Percentiles rank a stretch among this genome's conserved stretches.
Evolutionary conservation across 768 basidiomycete genomes (phyloP).

Genomic region (Macrolepiota dolichaula): DNA sequence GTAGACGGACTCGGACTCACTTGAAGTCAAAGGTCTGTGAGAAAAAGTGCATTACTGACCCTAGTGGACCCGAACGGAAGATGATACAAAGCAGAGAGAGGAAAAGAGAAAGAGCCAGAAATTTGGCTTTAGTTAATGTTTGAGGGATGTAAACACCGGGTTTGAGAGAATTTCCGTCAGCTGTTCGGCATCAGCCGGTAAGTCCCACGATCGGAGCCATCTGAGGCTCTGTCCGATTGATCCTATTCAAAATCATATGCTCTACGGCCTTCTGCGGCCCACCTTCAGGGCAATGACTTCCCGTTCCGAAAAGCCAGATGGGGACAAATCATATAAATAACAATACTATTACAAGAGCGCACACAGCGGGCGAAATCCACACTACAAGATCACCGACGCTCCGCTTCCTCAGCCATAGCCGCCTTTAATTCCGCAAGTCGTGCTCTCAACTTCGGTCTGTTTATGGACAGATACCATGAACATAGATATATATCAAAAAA

Average conservation of each 20-base stretch:
- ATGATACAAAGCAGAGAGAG: constrained; percentile 9
- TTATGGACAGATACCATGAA: constrained; percentile 2
- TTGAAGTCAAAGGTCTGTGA: constrained; percentile 82
- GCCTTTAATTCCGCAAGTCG: constrained; percentile 64
- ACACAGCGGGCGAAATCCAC: not conserved
- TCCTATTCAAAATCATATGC: constrained; percentile 5
- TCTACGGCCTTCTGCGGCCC: too few species aligned
- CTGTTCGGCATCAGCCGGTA: constrained; percentile 5
- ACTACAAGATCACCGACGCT: not conserved
- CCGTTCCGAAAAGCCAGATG: not conserved
- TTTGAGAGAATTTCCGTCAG: constrained; percentile 5
- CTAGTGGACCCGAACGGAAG: constrained; percentile 3
- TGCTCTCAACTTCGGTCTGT: constrained; percentile 77
- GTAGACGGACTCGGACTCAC: constrained; percentile 43
- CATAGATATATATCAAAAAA: not conserved
- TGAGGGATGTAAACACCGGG: constrained; percentile 6
- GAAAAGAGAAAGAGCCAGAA: not conserved
- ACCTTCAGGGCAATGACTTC: not conserved
- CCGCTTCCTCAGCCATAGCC: constrained; percentile 19
- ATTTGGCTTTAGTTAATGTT: not conserved
- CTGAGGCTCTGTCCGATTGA: not conserved
- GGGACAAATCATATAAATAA: not conserved
- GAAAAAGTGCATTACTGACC: constrained; percentile 75
- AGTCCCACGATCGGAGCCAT: not conserved
- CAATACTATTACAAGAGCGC: not conserved